A percentile compares a stretch with the other conserved stretches of the same genome.
These are phyloP conservation scores for Cinnamomum micranthum DNA, from an alignment of 164 flowering plant genomes.

Conservation along the genomic window DNA sequence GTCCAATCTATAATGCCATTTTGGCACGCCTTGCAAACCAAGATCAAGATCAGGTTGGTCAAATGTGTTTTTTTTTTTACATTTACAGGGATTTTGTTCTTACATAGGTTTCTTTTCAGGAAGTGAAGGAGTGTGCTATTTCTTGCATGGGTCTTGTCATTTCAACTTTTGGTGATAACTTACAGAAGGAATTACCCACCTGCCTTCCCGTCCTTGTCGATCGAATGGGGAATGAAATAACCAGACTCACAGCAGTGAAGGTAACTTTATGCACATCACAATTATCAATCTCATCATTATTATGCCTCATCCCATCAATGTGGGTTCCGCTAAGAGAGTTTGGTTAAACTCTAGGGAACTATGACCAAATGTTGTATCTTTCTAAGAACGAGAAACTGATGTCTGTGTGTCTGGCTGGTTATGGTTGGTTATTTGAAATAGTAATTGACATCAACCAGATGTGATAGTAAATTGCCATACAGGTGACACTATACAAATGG, in stretches of 20 bases:
- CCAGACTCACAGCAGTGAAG: slow-evolving; percentile 99
- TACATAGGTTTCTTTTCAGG: slow-evolving; percentile 43
- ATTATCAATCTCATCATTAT: background rate
- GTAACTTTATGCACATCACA: slow-evolving; percentile 29
- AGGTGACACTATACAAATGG: no score
- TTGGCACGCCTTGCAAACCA: slow-evolving; percentile 90
- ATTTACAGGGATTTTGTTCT: background rate
- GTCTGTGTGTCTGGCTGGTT: no score
- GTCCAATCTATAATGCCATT: slow-evolving; percentile 83
- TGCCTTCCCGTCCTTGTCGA: slow-evolving; percentile 98
- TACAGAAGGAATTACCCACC: slow-evolving; percentile 58
- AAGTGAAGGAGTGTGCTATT: slow-evolving; percentile 99
- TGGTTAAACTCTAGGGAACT: no score
- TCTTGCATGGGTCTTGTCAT: slow-evolving; percentile 95
- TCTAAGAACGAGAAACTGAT: no score
- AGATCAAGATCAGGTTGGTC: slow-evolving; percentile 97
- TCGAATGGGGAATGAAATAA: slow-evolving; percentile 99
- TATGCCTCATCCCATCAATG: no score
- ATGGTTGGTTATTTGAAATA: no score
- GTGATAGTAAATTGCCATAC: no score
- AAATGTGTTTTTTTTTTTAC: background rate
- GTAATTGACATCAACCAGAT: no score
- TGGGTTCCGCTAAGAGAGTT: no score
- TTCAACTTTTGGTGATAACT: slow-evolving; percentile 95
- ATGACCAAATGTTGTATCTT: no score